A percentile compares a stretch with the other conserved stretches of the same genome.
Evolutionary conservation across 306 rosid genomes (phyloP).

Genomic region (Crotalaria pallida): DNA sequence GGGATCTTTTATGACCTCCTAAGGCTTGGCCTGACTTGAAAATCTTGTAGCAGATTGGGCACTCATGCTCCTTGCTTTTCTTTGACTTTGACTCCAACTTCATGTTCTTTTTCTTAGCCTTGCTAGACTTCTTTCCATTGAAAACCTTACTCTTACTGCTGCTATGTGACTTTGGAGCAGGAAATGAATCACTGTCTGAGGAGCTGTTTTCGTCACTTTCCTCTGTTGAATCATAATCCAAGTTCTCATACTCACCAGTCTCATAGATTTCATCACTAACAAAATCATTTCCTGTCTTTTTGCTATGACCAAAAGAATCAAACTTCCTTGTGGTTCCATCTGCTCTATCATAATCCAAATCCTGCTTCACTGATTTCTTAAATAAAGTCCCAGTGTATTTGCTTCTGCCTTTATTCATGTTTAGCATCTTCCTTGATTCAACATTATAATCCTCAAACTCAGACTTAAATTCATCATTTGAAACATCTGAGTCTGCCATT

Average conservation of each 20-base stretch:
- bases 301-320: slow-evolving; percentile 11
- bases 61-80: slow-evolving; percentile 61
- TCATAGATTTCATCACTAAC: slow-evolving; percentile 19
- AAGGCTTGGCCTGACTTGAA: slow-evolving; percentile 87
- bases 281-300: slow-evolving; percentile 23
- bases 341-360: slow-evolving; percentile 29
- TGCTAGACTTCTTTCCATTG: slow-evolving; percentile 29
- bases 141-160: slow-evolving; percentile 31
- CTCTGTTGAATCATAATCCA: slow-evolving; percentile 38
- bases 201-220: slow-evolving; percentile 64
- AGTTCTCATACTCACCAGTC: slow-evolving; percentile 27
- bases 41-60: slow-evolving; percentile 64
- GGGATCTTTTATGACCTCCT: slow-evolving; percentile 92
- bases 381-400: slow-evolving; percentile 25
- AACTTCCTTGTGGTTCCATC: slow-evolving; percentile 26
- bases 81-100: slow-evolving; percentile 43
- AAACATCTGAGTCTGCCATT: slow-evolving; percentile 43
- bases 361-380: slow-evolving; percentile 32
- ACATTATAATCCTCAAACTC: slow-evolving; percentile 20
- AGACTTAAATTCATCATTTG: slow-evolving; percentile 39
- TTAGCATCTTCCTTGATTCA: slow-evolving; percentile 20
- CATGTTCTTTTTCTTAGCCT: slow-evolving; percentile 34
- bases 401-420: slow-evolving; percentile 5
- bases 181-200: slow-evolving; percentile 39
- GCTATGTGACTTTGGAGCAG: slow-evolving; percentile 26